Base-by-base conservation (phyloP, 2,329 filamentous ascomycete genomes). In the Spiromastix sp. region DNA sequence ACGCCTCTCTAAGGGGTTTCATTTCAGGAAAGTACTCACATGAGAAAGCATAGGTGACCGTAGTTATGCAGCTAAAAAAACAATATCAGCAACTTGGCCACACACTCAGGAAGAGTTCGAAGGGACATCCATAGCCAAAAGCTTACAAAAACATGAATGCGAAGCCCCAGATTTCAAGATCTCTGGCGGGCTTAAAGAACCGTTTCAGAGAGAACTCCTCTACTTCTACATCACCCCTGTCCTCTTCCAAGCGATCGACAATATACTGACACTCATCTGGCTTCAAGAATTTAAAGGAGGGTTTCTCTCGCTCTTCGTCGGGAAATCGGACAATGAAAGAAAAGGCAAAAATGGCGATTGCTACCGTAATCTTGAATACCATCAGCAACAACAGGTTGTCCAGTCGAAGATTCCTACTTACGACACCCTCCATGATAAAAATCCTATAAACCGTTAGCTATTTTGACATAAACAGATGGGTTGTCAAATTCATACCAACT, bases 11-110 rank as follows among this genome's bases (percentile, higher is more conserved):
- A 22, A 11, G n/a, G 13, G 8, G 16, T 8, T 15, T 15, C 18
- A 17, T 2, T n/a, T 4, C 3, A 19, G 10, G 10, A 30, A 12
- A 21, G 5, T 4, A 34, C 38, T 38, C 22, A 41, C 80, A 85
- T 3, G 80, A 77, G 4, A 86, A 67, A 0, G 80, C 74, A 51
- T 86, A 85, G 1, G 69, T 69, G 37, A 81, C 70, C 17, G 79
- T 81, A 2, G 81, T 84, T 2, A 72, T 72, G 55, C 73, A 72
- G 61, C 74, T 72, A 51, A 73, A 77, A 30, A 3, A 18, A n/a
- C n/a, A n/a, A n/a, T n/a, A n/a, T n/a, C n/a, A n/a, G n/a, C n/a
- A n/a, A n/a, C n/a, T n/a, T n/a, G n/a, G n/a, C n/a, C n/a, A n/a
- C n/a, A n/a, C n/a, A n/a, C n/a, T n/a, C n/a, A n/a, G n/a, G n/a